Evolutionary conservation across 257 asterid genomes (phyloP), one percentile per base, ranked within the genome.

Genomic region (Petunia axillaris): DNA sequence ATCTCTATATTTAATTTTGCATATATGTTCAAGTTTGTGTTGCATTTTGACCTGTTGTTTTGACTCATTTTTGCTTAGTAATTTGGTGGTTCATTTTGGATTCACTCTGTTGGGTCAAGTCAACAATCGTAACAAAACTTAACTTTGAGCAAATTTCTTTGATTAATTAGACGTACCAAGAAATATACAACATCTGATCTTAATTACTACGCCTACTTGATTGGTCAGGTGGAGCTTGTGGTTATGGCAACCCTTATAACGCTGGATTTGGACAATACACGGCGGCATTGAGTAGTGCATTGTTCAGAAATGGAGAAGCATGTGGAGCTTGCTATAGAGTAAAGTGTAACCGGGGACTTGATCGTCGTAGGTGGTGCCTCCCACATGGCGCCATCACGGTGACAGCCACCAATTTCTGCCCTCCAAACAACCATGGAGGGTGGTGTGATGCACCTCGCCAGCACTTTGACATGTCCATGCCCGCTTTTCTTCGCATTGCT

Each of bases 361-460:
- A 89, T 4, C 85, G 80, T 4, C 85, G 80, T 0, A 83, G n/a
- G 76, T 92, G 97, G 96, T 92, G 96, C 73, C 86, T 85, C 75
- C 88, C 87, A 40, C 70, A 73, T 9, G 89, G 85, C 37, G 79
- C 90, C 1, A 81, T 92, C 83, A 90, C 90, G 0, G 87, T 92
- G 3, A 92, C 94, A 13, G 90, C 93, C 85, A 89, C 96, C 81
- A 92, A 92, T 81, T 87, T 92, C 63, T 92, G 97, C 87, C 96
- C 94, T 37, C 83, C 97, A 0, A 91, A 92, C 85, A 79, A 90
- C 84, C 89, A 81, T 1, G 94, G 94, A 1, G 96, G 97, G 25
- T 92, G 96, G 96, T 92, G 97, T 76, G 90, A 93, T 75, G 90
- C 92, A 8, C 96, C 96, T 0, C 91, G 88, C 15, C 89, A 87